A percentile compares a stretch with the other conserved stretches of the same genome.
phyloP scores from a whole-genome alignment of 169 alveolate genomes.

The Plasmodium chabaudi region DNA sequence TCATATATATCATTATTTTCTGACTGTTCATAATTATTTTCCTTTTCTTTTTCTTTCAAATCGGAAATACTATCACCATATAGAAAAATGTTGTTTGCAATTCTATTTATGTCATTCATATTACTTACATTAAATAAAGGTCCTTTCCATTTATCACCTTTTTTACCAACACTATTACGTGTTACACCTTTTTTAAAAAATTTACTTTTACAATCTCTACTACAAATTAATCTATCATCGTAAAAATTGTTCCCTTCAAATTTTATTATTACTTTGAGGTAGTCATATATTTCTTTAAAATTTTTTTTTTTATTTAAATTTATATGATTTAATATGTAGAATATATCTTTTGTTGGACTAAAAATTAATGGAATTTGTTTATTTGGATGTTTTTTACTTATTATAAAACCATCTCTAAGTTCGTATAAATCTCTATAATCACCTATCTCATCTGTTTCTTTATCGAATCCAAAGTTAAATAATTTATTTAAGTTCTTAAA shows the following conservation, averaged over 20 bases:
- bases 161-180: background rate
- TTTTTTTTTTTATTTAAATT: conserved; percentile 37
- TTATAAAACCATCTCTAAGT: conserved; percentile 42
- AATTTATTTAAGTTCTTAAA: conserved; percentile 35
- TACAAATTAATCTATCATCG: conserved; percentile 19
- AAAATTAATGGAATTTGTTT: conserved; percentile 34
- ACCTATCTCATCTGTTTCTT: background rate
- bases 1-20: background rate
- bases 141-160: background rate
- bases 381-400: background rate
- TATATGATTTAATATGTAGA: conserved; percentile 27
- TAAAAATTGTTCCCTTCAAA: conserved; percentile 33
- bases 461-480: conserved; percentile 13
- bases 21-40: background rate
- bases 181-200: background rate
- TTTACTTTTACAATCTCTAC: background rate
- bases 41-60: no score
- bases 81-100: background rate
- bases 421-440: conserved; percentile 60
- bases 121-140: background rate
- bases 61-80: background rate
- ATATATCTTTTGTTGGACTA: conserved; percentile 46
- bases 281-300: conserved; percentile 46
- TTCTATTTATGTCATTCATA: background rate
- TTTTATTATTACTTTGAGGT: conserved; percentile 26